Conservation (phyloP, 805 yeast species). For the Barnettozyma sp. region DNA sequence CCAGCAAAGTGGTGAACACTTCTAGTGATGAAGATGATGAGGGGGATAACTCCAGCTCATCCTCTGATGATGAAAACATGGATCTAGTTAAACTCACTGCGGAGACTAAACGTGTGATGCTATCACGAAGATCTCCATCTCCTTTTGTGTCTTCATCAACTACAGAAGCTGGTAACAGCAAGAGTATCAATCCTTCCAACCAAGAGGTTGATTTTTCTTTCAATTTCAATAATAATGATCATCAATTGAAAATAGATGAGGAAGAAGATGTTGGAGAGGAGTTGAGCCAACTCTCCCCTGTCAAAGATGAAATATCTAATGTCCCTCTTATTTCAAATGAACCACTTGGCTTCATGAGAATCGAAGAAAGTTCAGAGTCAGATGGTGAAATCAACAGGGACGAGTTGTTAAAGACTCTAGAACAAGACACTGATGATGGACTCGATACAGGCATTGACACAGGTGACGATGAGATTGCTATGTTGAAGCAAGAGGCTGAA, state of each 20-base stretch:
- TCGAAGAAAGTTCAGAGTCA: slow-evolving; percentile 32
- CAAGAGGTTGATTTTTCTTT: slow-evolving; percentile 37
- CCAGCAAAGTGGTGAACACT: slow-evolving; percentile 25
- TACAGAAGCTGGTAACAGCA: slow-evolving; percentile 10
- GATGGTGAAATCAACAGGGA: slow-evolving; percentile 58
- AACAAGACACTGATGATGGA: slow-evolving; percentile 28
- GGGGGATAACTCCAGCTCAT: slow-evolving; percentile 35
- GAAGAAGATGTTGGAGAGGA: slow-evolving; percentile 64
- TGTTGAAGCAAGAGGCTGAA: slow-evolving; percentile 36
- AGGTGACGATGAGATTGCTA: slow-evolving; percentile 29
- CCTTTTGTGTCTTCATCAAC: slow-evolving; percentile 22
- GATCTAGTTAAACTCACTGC: slow-evolving; percentile 70
- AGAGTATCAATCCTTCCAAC: slow-evolving; percentile 7
- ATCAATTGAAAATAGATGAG: slow-evolving; percentile 27
- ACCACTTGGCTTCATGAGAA: slow-evolving; percentile 20
- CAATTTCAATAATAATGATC: slow-evolving; percentile 36
- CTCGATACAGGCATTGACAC: slow-evolving; percentile 31
- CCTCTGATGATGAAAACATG: slow-evolving; percentile 61
- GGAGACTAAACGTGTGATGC: slow-evolving; percentile 51
- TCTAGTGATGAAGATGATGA: slow-evolving; percentile 29
- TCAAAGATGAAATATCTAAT: slow-evolving; percentile 12
- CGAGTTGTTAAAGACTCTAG: slow-evolving; percentile 32
- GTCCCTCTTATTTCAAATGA: slow-evolving; percentile 17
- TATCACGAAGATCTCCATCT: slow-evolving; percentile 34
- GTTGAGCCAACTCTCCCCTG: slow-evolving; percentile 17